A percentile compares a stretch with the other conserved stretches of the same genome.
Evolutionary conservation across 345 rosid genomes (phyloP).

Genomic region (Pugionium dolabratum): DNA sequence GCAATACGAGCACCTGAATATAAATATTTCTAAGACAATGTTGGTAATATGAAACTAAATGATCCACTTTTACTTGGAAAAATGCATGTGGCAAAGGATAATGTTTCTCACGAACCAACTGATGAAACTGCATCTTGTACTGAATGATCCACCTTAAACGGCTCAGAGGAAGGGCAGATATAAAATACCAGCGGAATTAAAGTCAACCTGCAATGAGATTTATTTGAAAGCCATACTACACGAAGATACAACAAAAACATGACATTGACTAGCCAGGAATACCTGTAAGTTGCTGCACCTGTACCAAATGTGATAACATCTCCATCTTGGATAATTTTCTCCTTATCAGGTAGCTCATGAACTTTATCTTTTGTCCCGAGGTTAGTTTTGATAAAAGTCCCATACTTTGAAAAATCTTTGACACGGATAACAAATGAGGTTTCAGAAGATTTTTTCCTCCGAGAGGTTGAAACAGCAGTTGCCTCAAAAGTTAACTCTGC

Average conservation of each 20-base stretch:
- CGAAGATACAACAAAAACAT: not conserved
- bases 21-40: constrained; percentile 24
- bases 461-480: constrained; percentile 42
- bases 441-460: constrained; percentile 33
- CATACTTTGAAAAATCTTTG: constrained; percentile 86
- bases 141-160: constrained; percentile 41
- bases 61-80: not conserved
- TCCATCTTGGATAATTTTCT: constrained; percentile 63
- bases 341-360: constrained; percentile 64
- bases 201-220: constrained; percentile 59
- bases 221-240: not conserved
- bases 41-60: constrained; percentile 5
- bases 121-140: constrained; percentile 62
- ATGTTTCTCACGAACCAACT: constrained; percentile 60
- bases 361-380: constrained; percentile 52
- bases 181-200: constrained; percentile 58
- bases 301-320: constrained; percentile 80
- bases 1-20: constrained; percentile 60
- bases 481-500: constrained; percentile 72
- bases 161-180: constrained; percentile 47
- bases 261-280: constrained; percentile 17
- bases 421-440: constrained; percentile 48
- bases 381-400: constrained; percentile 65
- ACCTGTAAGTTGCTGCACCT: constrained; percentile 84
- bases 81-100: not conserved